These are phyloP conservation scores for Exidia glandulosa DNA, from an alignment of 768 basidiomycete species.

Conservation along the genomic window DNA sequence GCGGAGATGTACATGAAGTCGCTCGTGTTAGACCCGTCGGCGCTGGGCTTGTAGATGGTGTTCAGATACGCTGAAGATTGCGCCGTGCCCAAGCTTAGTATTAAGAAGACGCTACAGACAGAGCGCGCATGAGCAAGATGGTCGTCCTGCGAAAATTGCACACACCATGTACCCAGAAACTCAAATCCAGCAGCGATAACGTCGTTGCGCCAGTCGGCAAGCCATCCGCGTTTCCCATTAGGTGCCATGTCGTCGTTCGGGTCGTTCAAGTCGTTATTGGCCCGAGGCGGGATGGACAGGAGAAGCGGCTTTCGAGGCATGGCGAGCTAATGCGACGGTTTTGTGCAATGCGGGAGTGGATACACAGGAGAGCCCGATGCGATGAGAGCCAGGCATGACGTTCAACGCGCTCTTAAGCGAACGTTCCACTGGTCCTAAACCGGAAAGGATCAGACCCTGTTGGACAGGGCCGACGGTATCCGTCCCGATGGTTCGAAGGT, in stretches of 20 bases:
- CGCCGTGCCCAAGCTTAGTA: neutral
- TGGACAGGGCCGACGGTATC: too few species aligned
- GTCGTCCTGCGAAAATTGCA: neutral
- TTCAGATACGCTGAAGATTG: neutral
- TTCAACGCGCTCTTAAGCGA: too few species aligned
- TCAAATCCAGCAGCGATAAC: neutral
- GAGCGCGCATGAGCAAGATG: neutral
- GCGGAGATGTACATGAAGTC: neutral
- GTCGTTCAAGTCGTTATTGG: neutral
- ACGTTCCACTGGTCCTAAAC: too few species aligned
- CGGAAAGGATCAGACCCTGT: too few species aligned
- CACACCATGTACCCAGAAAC: neutral
- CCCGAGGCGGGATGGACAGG: neutral
- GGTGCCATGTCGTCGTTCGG: neutral
- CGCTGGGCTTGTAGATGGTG: neutral
- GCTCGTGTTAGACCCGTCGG: neutral
- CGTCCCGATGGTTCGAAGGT: too few species aligned
- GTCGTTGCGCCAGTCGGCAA: neutral
- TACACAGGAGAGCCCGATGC: too few species aligned
- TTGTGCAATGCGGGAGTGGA: too few species aligned
- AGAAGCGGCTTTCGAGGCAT: neutral
- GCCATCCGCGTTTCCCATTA: neutral
- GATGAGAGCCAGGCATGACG: too few species aligned
- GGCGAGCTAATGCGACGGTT: too few species aligned
- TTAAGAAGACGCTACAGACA: neutral